These are phyloP conservation scores for Kluyveromyces nonfermentans DNA, from an alignment of 805 yeast species.

Conservation along the genomic window DNA sequence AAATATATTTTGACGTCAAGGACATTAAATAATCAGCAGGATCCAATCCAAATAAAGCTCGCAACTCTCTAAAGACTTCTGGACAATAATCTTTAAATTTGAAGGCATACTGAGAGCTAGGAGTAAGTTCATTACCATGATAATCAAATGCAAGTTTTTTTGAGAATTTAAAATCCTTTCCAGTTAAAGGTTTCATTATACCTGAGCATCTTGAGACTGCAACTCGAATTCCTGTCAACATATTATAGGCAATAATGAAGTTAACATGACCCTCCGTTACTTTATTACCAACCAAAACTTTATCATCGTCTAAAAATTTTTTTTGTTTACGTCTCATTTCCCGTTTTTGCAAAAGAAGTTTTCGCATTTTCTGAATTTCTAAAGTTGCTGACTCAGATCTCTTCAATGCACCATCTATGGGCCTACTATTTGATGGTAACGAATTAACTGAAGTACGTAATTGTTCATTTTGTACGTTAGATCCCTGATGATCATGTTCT, in stretches of 20 bases:
- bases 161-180: conserved; percentile 55
- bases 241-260: conserved; percentile 89
- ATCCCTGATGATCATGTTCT: background rate
- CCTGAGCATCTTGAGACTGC: conserved; percentile 92
- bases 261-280: conserved; percentile 91
- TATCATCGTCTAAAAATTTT: conserved; percentile 37
- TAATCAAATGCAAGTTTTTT: conserved; percentile 82
- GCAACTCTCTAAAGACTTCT: conserved; percentile 78
- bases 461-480: conserved; percentile 1
- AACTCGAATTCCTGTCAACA: conserved; percentile 94
- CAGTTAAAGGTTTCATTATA: conserved; percentile 60
- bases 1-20: conserved; percentile 83
- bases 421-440: conserved; percentile 8
- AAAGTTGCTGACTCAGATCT: conserved; percentile 31
- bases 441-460: conserved; percentile 9
- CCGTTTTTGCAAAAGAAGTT: conserved; percentile 37
- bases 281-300: conserved; percentile 64
- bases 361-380: conserved; percentile 45
- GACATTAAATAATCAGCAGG: conserved; percentile 94
- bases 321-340: conserved; percentile 34
- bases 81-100: conserved; percentile 96
- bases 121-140: conserved; percentile 81
- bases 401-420: conserved; percentile 17
- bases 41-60: conserved; percentile 75
- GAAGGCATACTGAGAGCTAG: conserved; percentile 90